Percentiles rank a stretch among this genome's conserved stretches.
Evolutionary conservation across 192 early-diverging fungal species (phyloP).

Genomic region (Dissophora globulifera): DNA sequence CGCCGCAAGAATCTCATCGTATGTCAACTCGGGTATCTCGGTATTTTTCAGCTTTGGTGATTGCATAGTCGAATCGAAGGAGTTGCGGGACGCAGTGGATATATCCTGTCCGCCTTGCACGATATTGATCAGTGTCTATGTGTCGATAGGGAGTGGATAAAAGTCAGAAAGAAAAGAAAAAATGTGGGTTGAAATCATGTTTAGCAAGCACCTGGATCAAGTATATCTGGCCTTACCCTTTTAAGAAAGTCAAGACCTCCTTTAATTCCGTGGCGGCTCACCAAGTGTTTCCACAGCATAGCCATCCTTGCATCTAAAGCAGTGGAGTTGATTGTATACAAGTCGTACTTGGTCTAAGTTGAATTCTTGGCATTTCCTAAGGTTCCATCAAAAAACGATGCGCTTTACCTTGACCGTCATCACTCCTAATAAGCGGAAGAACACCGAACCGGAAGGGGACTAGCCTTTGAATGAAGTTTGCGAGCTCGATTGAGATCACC

Average conservation of each 20-base stretch:
- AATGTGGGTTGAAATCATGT: no score
- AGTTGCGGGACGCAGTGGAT: constrained; percentile 9
- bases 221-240: constrained; percentile 23
- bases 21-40: constrained; percentile 30
- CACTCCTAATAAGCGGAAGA: constrained; percentile 69
- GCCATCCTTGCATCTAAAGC: constrained; percentile 26
- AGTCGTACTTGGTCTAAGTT: no score
- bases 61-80: constrained; percentile 1
- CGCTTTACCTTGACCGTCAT: constrained; percentile 54
- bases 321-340: background rate
- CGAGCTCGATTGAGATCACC: constrained; percentile 68
- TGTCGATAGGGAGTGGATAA: no score
- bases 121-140: constrained; percentile 23
- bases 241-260: constrained; percentile 45
- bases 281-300: constrained; percentile 41
- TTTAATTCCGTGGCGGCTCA: constrained; percentile 33
- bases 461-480: constrained; percentile 70
- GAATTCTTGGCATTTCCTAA: no score
- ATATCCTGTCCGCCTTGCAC: constrained; percentile 28
- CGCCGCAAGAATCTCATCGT: constrained; percentile 28
- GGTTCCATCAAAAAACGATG: background rate
- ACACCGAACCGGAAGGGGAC: constrained; percentile 91
- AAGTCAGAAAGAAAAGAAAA: no score
- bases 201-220: no score
- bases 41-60: constrained; percentile 30